Evolutionary conservation across 2,329 filamentous ascomycete genomes (phyloP).

Genomic region (Fusarium sp.): DNA sequence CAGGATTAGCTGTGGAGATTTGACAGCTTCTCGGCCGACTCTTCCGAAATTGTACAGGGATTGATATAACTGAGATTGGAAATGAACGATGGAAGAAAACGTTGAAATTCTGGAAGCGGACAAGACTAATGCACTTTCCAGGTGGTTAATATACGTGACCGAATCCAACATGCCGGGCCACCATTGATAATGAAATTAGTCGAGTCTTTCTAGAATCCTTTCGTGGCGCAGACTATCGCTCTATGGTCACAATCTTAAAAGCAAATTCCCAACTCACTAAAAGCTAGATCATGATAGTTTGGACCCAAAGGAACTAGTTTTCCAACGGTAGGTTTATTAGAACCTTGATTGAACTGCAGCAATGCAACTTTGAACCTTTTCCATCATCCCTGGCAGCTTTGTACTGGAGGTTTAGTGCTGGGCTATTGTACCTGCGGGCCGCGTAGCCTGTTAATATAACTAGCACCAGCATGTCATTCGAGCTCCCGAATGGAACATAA

Average conservation of each 20-base stretch:
- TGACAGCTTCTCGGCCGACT: conserved; percentile 29
- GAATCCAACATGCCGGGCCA: conserved; percentile 1
- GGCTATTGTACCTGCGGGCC: not conserved
- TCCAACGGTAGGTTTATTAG: not conserved
- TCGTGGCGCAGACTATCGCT: not conserved
- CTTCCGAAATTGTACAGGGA: conserved; percentile 46
- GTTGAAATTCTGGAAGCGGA: conserved; percentile 25
- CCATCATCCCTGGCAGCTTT: not conserved
- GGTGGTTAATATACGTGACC: conserved; percentile 27
- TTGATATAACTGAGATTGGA: conserved; percentile 21
- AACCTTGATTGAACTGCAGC: not conserved
- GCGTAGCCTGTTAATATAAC: not conserved
- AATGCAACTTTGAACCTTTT: not conserved
- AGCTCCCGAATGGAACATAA: conserved; percentile 27
- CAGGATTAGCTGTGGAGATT: conserved; percentile 45
- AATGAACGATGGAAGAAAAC: conserved; percentile 16
- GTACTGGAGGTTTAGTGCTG: not conserved
- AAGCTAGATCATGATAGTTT: too few relatives aligned
- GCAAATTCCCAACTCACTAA: not conserved
- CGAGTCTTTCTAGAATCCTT: conserved; percentile 29
- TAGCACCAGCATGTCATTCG: not conserved
- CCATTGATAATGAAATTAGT: conserved; percentile 9
- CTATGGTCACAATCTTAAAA: too few relatives aligned
- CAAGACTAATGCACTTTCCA: conserved; percentile 32
- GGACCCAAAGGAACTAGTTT: not conserved